A percentile compares a stretch with the other conserved stretches of the same genome.
Conservation (phyloP, 495 filamentous ascomycete species). For the Friedmanniomyces endolithicus region DNA sequence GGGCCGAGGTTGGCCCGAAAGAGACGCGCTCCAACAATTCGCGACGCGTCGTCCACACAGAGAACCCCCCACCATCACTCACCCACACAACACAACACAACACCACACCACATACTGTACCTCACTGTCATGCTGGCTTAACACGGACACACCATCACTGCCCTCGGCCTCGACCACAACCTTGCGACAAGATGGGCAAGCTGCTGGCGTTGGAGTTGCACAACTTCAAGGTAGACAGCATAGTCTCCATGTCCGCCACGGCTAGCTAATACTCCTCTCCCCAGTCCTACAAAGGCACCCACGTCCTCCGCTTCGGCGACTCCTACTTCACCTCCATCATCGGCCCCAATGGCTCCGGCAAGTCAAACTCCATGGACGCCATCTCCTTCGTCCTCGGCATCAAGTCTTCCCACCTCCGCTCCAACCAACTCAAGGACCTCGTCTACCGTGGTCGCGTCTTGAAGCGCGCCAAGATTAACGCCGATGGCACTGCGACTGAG, state of each 20-base stretch:
- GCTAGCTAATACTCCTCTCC: conserved; percentile 25
- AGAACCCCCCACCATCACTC: no score
- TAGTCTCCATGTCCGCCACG: no score
- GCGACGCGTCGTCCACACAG: no score
- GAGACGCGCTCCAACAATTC: no score
- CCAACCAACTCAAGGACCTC: conserved; percentile 84
- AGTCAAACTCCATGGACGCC: conserved; percentile 99
- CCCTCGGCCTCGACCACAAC: background rate
- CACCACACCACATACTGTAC: no score
- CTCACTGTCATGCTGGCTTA: no score
- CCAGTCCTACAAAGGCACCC: conserved; percentile 97
- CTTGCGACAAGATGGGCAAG: conserved; percentile 55
- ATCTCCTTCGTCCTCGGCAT: conserved; percentile 99
- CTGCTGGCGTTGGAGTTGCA: conserved; percentile 88
- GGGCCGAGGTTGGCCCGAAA: no score
- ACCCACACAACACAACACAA: no score
- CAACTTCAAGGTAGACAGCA: conserved; percentile 43
- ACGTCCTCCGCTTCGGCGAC: conserved; percentile 88
- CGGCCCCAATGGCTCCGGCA: conserved; percentile 97
- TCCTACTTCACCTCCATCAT: conserved; percentile 99
- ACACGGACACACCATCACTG: no score
- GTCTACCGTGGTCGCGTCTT: conserved; percentile 93
- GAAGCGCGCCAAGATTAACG: conserved; percentile 79
- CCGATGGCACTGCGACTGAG: conserved; percentile 60
- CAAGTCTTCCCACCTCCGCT: conserved; percentile 92